A percentile compares a stretch with the other conserved stretches of the same genome.
Conservation (phyloP, 768 basidiomycete genomes). For the Hebeloma cylindrosporum region DNA sequence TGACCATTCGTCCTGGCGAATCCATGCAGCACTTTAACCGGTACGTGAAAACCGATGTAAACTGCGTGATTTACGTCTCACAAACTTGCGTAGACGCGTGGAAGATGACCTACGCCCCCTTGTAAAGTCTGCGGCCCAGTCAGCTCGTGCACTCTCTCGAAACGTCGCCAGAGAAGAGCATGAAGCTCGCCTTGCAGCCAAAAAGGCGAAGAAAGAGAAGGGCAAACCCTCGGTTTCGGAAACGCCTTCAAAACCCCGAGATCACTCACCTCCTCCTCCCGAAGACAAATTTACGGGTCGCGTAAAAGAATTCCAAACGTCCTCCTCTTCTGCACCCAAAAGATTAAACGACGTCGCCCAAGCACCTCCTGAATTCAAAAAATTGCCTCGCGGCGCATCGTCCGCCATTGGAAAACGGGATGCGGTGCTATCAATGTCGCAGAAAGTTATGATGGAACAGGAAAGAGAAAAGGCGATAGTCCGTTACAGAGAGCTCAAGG, state of each 20-base stretch:
- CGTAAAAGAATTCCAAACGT: slow-evolving; percentile 49
- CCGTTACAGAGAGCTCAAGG: slow-evolving; percentile 70
- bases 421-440: slow-evolving; percentile 68
- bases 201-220: slow-evolving; percentile 23
- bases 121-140: slow-evolving; percentile 59
- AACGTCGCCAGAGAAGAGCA: slow-evolving; percentile 41
- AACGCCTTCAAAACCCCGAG: slow-evolving; percentile 11
- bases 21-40: slow-evolving; percentile 75
- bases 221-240: slow-evolving; percentile 17
- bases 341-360: slow-evolving; percentile 71
- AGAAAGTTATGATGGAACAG: slow-evolving; percentile 73
- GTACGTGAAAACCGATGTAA: slow-evolving; percentile 37
- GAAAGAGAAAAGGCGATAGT: slow-evolving; percentile 71
- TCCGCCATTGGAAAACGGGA: slow-evolving; percentile 25
- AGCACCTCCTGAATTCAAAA: slow-evolving; percentile 64
- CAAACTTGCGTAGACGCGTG: slow-evolving; percentile 56
- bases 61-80: background rate
- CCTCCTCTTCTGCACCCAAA: slow-evolving; percentile 56
- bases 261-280: slow-evolving; percentile 14
- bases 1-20: slow-evolving; percentile 65
- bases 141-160: slow-evolving; percentile 52
- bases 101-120: slow-evolving; percentile 69
- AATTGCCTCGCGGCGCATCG: slow-evolving; percentile 48
- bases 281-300: slow-evolving; percentile 27
- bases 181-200: slow-evolving; percentile 26